These are phyloP conservation scores for Hura crepitans DNA, from an alignment of 441 rosid species.

Conservation along the genomic window DNA sequence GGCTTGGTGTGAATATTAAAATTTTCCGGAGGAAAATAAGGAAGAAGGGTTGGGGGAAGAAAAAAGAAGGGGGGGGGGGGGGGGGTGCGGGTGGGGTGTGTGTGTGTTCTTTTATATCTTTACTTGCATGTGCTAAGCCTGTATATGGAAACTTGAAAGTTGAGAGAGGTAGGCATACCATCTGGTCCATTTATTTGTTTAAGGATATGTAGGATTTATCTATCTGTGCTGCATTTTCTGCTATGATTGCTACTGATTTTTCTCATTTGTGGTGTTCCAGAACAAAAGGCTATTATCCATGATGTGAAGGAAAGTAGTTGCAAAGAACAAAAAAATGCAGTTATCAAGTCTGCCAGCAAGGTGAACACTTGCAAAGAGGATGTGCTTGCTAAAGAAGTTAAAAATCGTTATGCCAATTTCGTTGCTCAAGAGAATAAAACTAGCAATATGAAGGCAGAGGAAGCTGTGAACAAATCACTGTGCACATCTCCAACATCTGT, in stretches of 20 bases:
- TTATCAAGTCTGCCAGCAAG: constrained; percentile 14
- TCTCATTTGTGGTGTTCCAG: constrained; percentile 8
- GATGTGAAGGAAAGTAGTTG: background rate
- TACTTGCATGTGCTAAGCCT: background rate
- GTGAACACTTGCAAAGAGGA: background rate
- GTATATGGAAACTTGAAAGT: background rate
- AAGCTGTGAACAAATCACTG: background rate
- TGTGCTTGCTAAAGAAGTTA: background rate
- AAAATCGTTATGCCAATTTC: background rate
- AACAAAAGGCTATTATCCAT: constrained; percentile 5
- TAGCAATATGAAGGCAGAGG: constrained; percentile 9
- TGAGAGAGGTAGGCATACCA: background rate
- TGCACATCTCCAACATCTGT: constrained; percentile 5
- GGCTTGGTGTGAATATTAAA: background rate
- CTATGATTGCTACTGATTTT: constrained; percentile 5
- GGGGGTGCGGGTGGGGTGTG: background rate
- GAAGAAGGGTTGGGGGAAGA: too few relatives aligned
- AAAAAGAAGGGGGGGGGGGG: background rate
- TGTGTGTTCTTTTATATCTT: too few relatives aligned
- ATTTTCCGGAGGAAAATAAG: too few relatives aligned
- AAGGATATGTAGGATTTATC: background rate
- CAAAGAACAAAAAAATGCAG: constrained; percentile 3
- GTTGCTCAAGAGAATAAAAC: constrained; percentile 16
- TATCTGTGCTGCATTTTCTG: background rate
- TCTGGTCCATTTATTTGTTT: background rate